Base-by-base conservation (phyloP, 768 basidiomycete genomes). In the Suillus occidentalis region DNA sequence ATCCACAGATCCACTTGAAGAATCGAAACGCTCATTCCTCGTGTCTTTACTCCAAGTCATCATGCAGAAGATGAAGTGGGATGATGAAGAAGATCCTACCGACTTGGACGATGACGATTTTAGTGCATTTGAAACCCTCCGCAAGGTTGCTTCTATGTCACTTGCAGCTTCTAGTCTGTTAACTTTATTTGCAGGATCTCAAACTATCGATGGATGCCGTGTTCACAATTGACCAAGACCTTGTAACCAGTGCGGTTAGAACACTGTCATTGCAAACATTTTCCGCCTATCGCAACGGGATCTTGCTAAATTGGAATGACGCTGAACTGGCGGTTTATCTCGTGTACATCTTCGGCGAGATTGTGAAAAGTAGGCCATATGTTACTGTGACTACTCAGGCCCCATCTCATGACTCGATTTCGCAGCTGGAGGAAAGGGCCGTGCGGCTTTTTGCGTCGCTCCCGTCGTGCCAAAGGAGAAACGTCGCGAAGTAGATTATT, bases 321-420 rank as follows among this genome's bases (percentile, higher is more conserved):
- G 94, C 92, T 3, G 97, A 99, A 76, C 83, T 99, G 22, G 95
- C 93, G 0, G 81, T 97, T n/a, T 95, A 95, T 75, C 83, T 99
- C 31, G 88, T 98, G 12, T 98, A 89, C 72, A 91, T 97, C 40
- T 99, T 93, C 71, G 97, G 97, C 50, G 95, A 97, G 75, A 87
- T 97, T 69, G 89, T 87, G 76, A 97, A 94, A 82, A 87, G 96
- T 95, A 64, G 60, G 89, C 73, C 22, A 58, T 47, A 47, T 36
- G 9, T 49, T 28, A 60, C 57, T 5, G 34, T 25, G 13, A 31
- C 36, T 60, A 28, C 40, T 13, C 34, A 25, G 55, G 28, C 37
- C 20, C 55, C 42, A 59, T 47, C 63, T 68, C 59, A 68, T 20
- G 14, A 68, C 65, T 20, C 60, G 7, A 63, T 2, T 50, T 62